phyloP scores from a whole-genome alignment of 2,329 filamentous ascomycete species.

The Talaromyces piceae region DNA sequence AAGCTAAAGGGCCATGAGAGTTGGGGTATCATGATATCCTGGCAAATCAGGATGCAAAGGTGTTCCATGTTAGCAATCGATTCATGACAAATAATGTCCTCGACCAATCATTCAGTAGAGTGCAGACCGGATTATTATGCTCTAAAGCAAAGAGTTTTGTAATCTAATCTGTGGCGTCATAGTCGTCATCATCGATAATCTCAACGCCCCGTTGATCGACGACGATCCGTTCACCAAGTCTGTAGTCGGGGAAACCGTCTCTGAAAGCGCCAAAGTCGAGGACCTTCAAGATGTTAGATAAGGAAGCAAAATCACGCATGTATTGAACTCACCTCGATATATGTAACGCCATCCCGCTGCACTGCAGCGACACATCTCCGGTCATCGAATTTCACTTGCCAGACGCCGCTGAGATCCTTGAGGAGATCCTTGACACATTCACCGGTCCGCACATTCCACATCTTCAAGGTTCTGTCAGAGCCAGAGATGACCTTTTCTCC shows the following conservation, averaged over 20 bases:
- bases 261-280: conserved; percentile 93
- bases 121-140: not conserved
- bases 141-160: not conserved
- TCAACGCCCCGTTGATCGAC: conserved; percentile 37
- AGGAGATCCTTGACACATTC: conserved; percentile 89
- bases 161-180: conserved; percentile 19
- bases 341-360: conserved; percentile 84
- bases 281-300: conserved; percentile 52
- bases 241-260: conserved; percentile 70
- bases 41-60: not conserved
- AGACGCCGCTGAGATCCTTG: conserved; percentile 91
- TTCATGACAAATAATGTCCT: not conserved
- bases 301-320: conserved; percentile 15
- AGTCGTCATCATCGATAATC: conserved; percentile 27
- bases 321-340: conserved; percentile 69
- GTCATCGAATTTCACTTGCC: conserved; percentile 98
- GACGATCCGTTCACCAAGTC: conserved; percentile 69
- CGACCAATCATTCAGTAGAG: not conserved
- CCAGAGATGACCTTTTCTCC: conserved; percentile 94
- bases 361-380: conserved; percentile 92
- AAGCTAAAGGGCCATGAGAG: conserved; percentile 24
- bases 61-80: not conserved
- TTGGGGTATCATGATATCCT: conserved; percentile 28
- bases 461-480: conserved; percentile 90
- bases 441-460: conserved; percentile 94